Base-by-base conservation (phyloP, 2,329 filamentous ascomycete genomes). In the Ceratocystis smalleyi region DNA sequence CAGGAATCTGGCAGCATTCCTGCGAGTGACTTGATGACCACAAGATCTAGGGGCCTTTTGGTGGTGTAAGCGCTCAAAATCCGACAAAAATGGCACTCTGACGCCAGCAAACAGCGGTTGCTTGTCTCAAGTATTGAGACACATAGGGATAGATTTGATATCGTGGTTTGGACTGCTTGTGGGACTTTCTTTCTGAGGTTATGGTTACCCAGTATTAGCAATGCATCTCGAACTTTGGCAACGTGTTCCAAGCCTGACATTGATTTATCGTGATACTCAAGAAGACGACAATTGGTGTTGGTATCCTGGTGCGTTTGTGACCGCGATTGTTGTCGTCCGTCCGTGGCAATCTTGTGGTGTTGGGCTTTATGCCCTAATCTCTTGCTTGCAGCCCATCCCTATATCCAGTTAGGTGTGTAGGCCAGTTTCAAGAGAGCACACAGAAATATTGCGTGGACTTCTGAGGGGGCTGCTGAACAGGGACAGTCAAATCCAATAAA, bases 1-100 rank as follows among this genome's bases (percentile, higher is more conserved):
- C 40, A 63, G 54, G 62, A 63, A 63, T 63, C 27, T 22, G 30
- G 32, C n/a, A 10, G 51, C 62, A 63, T 63, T 63, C 62, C 59
- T 47, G 17, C 7, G 15, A 57, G 27, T 57, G 54, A 57, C 54
- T n/a, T 57, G 54, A 30, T n/a, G 54, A 19, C 7, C 30, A 35
- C 54, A 35, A 35, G 54, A 57, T 22, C 15, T n/a, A 35, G 54
- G 4, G 54, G 19, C 15, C n/a, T 35, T 57, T 57, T 35, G 5
- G 24, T 17, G 27, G 27, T n/a, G 22, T 35, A 57, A 32, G 30
- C 30, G 54, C 27, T 35, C 54, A 57, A 17, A 30, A 24, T 7
- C 8, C 30, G 8, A n/a, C 27, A 30, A 32, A 57, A 57, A 32
- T 19, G 24, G 54, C 32, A 57, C 54, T 35, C 32, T 57, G 15